These are phyloP conservation scores for Thalia dealbata DNA, from an alignment of 176 grass and related monocot genomes.

Conservation along the genomic window DNA sequence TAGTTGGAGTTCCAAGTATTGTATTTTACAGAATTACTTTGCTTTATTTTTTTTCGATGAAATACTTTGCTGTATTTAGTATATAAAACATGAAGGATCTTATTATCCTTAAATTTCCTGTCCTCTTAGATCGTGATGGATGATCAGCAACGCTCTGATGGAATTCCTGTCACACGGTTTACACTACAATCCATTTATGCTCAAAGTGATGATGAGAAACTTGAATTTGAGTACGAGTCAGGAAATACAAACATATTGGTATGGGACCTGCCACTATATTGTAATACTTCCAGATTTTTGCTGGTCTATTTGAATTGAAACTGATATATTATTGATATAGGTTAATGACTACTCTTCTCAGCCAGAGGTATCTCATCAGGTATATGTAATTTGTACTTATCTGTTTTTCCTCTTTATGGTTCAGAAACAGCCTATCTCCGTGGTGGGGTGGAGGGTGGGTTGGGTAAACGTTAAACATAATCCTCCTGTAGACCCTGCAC, in stretches of 20 bases:
- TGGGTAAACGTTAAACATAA: not conserved
- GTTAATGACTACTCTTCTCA: conserved; percentile 79
- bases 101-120: conserved; percentile 1
- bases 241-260: conserved; percentile 89
- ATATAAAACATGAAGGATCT: not conserved
- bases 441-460: conserved; percentile 1
- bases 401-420: conserved; percentile 5
- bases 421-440: no score
- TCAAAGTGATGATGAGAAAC: conserved; percentile 91
- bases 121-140: conserved; percentile 84
- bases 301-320: conserved; percentile 12
- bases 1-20: not conserved
- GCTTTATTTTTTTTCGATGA: no score
- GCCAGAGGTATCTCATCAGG: conserved; percentile 80
- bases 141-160: conserved; percentile 82
- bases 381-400: conserved; percentile 20
- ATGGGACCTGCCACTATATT: not conserved
- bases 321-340: conserved; percentile 27
- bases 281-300: not conserved
- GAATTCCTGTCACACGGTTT: conserved; percentile 84
- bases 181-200: conserved; percentile 90
- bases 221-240: conserved; percentile 99
- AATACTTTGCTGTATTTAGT: no score
- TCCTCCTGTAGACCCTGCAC: no score
- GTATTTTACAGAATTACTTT: no score